Percentiles rank a stretch among this genome's conserved stretches.
phyloP scores from a whole-genome alignment of 495 filamentous ascomycete genomes.

The Durotheca rogersii region DNA sequence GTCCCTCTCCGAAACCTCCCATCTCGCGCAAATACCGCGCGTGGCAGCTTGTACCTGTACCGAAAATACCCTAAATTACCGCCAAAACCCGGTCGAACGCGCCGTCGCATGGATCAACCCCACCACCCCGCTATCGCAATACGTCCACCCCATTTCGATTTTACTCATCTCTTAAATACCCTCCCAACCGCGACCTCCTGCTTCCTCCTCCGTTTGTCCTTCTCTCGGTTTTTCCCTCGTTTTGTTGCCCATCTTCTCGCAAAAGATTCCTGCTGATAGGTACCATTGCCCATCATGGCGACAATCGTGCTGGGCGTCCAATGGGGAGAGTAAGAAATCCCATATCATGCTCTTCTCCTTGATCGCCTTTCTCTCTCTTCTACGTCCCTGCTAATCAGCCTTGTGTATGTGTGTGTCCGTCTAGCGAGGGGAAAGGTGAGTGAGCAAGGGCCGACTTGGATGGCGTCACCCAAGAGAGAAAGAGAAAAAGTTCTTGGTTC shows the following conservation, averaged over 20 bases:
- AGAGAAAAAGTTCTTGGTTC: too few species aligned
- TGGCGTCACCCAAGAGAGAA: too few species aligned
- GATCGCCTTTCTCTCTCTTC: background rate
- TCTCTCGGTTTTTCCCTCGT: background rate
- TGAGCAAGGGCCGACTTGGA: background rate
- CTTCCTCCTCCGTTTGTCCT: background rate
- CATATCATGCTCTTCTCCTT: background rate
- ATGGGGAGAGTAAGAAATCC: slow-evolving; percentile 27
- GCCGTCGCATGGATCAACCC: too few species aligned
- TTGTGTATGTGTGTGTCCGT: too few species aligned
- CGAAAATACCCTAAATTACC: too few species aligned
- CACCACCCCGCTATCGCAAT: slow-evolving; percentile 18
- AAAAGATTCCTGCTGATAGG: too few species aligned
- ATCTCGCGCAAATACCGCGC: too few species aligned
- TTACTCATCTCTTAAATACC: slow-evolving; percentile 11
- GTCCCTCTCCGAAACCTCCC: too few species aligned
- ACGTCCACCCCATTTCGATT: slow-evolving; percentile 11
- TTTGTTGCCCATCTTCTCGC: background rate
- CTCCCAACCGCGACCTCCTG: background rate
- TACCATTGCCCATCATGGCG: slow-evolving; percentile 18
- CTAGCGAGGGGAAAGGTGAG: slow-evolving; percentile 26
- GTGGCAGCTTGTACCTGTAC: too few species aligned
- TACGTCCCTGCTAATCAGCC: slow-evolving; percentile 12
- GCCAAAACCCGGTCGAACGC: too few species aligned
- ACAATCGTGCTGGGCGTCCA: slow-evolving; percentile 26